Evolutionary conservation across 768 basidiomycete genomes (phyloP).

Genomic region (Lentinula edodes): DNA sequence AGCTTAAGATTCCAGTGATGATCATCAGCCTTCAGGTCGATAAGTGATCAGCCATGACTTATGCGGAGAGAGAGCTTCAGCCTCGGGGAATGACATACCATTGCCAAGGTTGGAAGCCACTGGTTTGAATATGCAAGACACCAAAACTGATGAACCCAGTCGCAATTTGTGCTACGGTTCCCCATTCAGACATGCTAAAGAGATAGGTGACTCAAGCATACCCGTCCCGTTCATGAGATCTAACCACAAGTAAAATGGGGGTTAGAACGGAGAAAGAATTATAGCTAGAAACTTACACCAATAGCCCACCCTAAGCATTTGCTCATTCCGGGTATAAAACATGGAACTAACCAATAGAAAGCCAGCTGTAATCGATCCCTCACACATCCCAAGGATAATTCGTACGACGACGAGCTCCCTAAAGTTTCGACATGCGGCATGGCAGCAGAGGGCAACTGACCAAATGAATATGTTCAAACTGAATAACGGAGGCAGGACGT

Average conservation of each 20-base stretch:
- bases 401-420: slow-evolving; percentile 57
- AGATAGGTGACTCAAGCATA: slow-evolving; percentile 11
- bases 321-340: slow-evolving; percentile 73
- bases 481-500: background rate
- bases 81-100: slow-evolving; percentile 36
- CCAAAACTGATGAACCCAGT: slow-evolving; percentile 64
- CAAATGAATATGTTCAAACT: slow-evolving; percentile 67
- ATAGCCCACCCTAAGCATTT: slow-evolving; percentile 65
- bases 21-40: slow-evolving; percentile 59
- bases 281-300: slow-evolving; percentile 50
- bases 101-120: slow-evolving; percentile 64
- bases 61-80: background rate
- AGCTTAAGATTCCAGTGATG: slow-evolving; percentile 64
- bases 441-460: slow-evolving; percentile 54
- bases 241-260: slow-evolving; percentile 17
- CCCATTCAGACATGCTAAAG: background rate
- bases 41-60: background rate
- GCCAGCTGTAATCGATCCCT: slow-evolving; percentile 69
- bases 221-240: slow-evolving; percentile 77
- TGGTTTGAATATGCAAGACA: slow-evolving; percentile 52
- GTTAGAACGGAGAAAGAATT: background rate
- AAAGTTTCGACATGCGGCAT: slow-evolving; percentile 71
- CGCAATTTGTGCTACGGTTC: slow-evolving; percentile 57
- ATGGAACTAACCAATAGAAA: slow-evolving; percentile 74
- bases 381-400: slow-evolving; percentile 65